Base-by-base conservation (phyloP, 2,329 filamentous ascomycete genomes). In the Aphanoascus verrucosus region DNA sequence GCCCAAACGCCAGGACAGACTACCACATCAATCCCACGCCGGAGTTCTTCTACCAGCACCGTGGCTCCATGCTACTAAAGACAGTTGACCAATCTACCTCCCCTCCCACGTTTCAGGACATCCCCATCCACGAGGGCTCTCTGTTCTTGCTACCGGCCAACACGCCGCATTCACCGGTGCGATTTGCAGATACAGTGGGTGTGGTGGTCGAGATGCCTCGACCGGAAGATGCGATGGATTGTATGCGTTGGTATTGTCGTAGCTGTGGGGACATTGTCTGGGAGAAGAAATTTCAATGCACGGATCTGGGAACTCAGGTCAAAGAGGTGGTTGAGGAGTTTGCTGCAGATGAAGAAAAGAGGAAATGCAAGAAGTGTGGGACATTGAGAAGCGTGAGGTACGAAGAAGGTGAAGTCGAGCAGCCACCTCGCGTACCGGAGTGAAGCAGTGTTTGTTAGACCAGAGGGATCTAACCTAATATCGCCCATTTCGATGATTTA, bases 31-130 rank as follows among this genome's bases (percentile, higher is more conserved):
- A 97, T 77, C 76, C 83, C 63, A 97, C 91, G 0, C 83, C 93
- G 11, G 93, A 97, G 71, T 97, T 90, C 84, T 98, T 97, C 81
- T 97, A 93, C 78, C 91, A 97, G 72, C 83, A 95, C 79, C 83
- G 84, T 63, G 93, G 93, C 60, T 83, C 85, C 60, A 96, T 97
- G 91, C 77, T 93, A 55, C 84, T 98, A 61, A 94, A 94, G 68
- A 86, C 93, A 14, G 86, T 96, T 58, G 88, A 96, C 65, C 70
- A 70, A 5, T 66, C 64, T 55, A 74, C 64, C 70, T 76, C 55
- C 68, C 77, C 67, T 56, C 69, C 69, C 0, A 65, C 73, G 46
- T 94, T 94, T 72, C 79, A 82, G 60, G 91, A 97, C 71, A 81
- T 97, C 59, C 77, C 89, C 65, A 95, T 97, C 72, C 79, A 84